Conservation (phyloP, 1,284 basidiomycete species). For the Coniferiporia weirii region DNA sequence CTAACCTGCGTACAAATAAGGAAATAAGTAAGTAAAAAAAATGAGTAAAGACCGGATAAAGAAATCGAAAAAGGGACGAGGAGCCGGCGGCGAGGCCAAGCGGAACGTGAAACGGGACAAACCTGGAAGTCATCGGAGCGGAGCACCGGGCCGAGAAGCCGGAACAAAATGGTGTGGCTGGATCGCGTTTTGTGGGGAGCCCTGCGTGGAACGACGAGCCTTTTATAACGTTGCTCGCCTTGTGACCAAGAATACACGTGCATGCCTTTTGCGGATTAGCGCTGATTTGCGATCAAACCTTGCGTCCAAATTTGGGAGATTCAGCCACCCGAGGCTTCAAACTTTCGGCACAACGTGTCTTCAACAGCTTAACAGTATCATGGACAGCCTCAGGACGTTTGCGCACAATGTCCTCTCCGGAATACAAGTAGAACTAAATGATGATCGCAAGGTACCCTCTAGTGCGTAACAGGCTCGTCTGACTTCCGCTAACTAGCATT, state of each 20-base stretch:
- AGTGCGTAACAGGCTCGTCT: no score
- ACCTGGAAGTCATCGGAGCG: conserved; percentile 25
- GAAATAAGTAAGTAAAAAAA: not conserved
- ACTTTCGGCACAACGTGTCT: no score
- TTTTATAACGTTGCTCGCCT: conserved; percentile 14
- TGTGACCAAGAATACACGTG: not conserved
- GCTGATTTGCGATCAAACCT: not conserved
- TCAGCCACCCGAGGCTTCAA: not conserved
- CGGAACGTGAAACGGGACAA: not conserved
- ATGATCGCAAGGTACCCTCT: not conserved
- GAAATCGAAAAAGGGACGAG: no score
- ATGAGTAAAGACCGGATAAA: not conserved
- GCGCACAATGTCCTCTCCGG: not conserved
- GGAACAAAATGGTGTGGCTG: conserved; percentile 2
- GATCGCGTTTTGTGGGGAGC: conserved; percentile 3
- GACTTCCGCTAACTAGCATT: no score
- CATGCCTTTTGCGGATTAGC: not conserved
- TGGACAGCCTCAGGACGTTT: not conserved
- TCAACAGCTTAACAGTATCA: not conserved
- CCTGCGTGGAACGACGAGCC: not conserved
- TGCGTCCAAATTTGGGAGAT: no score
- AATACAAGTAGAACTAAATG: not conserved
- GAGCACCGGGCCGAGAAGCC: conserved; percentile 9
- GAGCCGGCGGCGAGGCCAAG: no score
- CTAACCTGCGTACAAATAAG: conserved; percentile 52